phyloP scores from a whole-genome alignment of 2,329 filamentous ascomycete genomes.

The Claviceps purpurea region DNA sequence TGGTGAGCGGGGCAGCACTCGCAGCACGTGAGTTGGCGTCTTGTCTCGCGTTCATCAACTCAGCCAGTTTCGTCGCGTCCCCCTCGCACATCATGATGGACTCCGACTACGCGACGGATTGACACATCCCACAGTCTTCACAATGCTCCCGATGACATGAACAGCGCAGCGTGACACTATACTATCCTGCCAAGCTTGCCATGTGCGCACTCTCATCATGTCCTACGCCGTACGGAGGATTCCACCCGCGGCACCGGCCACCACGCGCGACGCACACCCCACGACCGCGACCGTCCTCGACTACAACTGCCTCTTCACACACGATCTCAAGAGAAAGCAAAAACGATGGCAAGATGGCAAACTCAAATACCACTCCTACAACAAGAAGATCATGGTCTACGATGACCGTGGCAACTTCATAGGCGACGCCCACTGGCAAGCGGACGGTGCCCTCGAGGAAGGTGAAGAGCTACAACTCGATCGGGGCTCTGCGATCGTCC shows the following conservation, averaged over 20 bases:
- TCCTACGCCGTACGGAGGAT: constrained; percentile 10
- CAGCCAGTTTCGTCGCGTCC: neutral
- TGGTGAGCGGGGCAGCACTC: no score
- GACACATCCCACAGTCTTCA: neutral
- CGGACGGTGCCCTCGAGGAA: constrained; percentile 54
- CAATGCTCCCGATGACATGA: neutral
- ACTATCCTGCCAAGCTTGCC: neutral
- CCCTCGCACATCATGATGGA: neutral
- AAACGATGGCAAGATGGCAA: constrained; percentile 92
- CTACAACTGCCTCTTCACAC: constrained; percentile 75
- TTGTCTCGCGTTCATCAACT: constrained; percentile 7
- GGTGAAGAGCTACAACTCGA: constrained; percentile 76
- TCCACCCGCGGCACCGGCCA: neutral
- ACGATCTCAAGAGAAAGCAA: constrained; percentile 72
- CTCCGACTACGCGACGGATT: neutral
- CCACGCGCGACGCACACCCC: constrained; percentile 3
- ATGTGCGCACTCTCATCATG: constrained; percentile 8
- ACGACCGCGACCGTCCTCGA: constrained; percentile 62
- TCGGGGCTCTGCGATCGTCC: constrained; percentile 59
- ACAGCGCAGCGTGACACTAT: neutral
- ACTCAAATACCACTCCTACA: constrained; percentile 81
- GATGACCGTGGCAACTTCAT: constrained; percentile 69
- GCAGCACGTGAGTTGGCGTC: constrained; percentile 12
- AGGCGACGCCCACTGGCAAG: constrained; percentile 72
- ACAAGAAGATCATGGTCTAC: constrained; percentile 81